phyloP scores from a whole-genome alignment of 2,329 filamentous ascomycete species.

The Mycosphaerella sp. region DNA sequence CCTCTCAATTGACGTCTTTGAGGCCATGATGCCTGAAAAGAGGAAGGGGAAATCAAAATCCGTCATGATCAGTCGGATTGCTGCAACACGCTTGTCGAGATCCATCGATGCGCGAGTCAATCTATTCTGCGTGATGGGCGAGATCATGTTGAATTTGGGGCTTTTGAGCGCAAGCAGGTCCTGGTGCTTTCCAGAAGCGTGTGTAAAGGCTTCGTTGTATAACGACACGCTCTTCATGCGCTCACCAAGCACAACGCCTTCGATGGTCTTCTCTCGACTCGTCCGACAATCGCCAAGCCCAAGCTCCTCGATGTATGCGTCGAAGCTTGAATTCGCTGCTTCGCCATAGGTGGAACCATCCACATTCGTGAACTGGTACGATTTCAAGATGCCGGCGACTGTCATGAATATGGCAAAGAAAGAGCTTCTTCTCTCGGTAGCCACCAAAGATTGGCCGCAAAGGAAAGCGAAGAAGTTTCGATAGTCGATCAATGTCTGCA shows the following conservation, averaged over 20 bases:
- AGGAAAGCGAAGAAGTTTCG: slow-evolving; percentile 60
- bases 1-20: slow-evolving; percentile 68
- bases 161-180: slow-evolving; percentile 63
- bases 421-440: slow-evolving; percentile 48
- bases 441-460: slow-evolving; percentile 55
- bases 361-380: slow-evolving; percentile 55
- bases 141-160: slow-evolving; percentile 64
- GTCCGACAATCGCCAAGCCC: slow-evolving; percentile 70
- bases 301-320: slow-evolving; percentile 70
- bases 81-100: slow-evolving; percentile 63
- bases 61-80: slow-evolving; percentile 65
- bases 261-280: slow-evolving; percentile 81
- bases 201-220: slow-evolving; percentile 87
- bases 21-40: slow-evolving; percentile 81
- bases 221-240: slow-evolving; percentile 72
- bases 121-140: slow-evolving; percentile 64
- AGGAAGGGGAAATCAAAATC: slow-evolving; percentile 88
- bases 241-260: slow-evolving; percentile 84
- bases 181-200: slow-evolving; percentile 78
- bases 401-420: slow-evolving; percentile 57
- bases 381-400: slow-evolving; percentile 51
- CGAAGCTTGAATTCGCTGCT: slow-evolving; percentile 57
- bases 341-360: slow-evolving; percentile 60
- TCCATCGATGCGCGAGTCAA: slow-evolving; percentile 78
- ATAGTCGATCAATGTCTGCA: slow-evolving; percentile 51